Percentiles rank a stretch among this genome's conserved stretches.
These are phyloP conservation scores for Cercospora zeae-maydis DNA, from an alignment of 2,329 filamentous ascomycete genomes.

Conservation along the genomic window DNA sequence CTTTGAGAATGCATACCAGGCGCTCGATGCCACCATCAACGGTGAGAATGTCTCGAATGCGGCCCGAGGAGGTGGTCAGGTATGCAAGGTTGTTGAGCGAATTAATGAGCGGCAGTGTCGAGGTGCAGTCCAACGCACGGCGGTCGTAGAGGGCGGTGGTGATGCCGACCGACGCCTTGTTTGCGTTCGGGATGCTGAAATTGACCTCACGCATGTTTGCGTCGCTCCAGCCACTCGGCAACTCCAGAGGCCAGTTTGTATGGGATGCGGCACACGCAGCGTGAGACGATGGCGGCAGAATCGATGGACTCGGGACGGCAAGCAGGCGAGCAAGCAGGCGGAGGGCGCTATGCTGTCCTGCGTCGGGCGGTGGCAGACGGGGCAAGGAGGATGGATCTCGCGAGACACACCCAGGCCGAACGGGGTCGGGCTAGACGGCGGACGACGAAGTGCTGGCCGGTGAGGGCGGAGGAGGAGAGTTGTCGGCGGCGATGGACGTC, in stretches of 20 bases:
- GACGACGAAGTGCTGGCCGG: neutral
- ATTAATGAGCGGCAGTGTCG: slow-evolving; percentile 95
- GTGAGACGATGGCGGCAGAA: slow-evolving; percentile 5
- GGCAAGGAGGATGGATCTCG: neutral
- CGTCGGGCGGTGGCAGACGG: slow-evolving; percentile 14
- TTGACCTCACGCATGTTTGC: slow-evolving; percentile 97
- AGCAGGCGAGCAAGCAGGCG: slow-evolving; percentile 9
- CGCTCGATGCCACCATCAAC: slow-evolving; percentile 98
- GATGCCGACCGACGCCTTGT: slow-evolving; percentile 98
- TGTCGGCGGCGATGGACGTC: neutral
- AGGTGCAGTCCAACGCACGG: slow-evolving; percentile 95
- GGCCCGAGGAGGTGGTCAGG: slow-evolving; percentile 93
- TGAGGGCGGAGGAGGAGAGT: neutral
- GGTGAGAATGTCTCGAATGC: slow-evolving; percentile 94
- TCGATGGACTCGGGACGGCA: slow-evolving; percentile 14
- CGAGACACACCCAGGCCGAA: neutral
- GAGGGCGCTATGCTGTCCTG: neutral
- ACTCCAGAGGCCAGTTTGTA: neutral
- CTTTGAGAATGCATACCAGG: slow-evolving; percentile 95
- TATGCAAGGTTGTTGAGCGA: slow-evolving; percentile 98
- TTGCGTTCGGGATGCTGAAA: slow-evolving; percentile 98
- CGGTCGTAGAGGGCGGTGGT: slow-evolving; percentile 97
- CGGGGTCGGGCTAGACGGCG: neutral
- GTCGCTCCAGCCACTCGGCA: slow-evolving; percentile 19
- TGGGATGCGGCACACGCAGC: neutral